Evolutionary conservation across 2,329 filamentous ascomycete species (phyloP), one percentile per base, ranked within the genome.

Genomic region (Xylariaceae sp.): DNA sequence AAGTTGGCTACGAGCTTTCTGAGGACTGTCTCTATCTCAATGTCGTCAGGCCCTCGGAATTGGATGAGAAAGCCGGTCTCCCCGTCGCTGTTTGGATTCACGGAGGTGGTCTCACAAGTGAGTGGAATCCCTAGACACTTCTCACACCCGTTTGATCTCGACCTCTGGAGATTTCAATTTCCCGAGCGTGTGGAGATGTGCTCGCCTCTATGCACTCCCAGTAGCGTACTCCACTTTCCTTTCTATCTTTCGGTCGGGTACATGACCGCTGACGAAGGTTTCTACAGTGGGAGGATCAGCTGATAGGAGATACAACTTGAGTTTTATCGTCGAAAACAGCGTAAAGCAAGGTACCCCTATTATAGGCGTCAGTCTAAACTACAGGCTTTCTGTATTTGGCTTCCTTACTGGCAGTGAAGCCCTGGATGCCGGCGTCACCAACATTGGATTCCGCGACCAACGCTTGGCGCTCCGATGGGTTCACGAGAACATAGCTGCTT

Each of bases 71-170:
- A 33, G 61, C 57, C 24, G 48, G 56, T 8, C 61, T 69, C 19
- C 85, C 85, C 0, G 81, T 87, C 4, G 78, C 76, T 5, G 78
- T 87, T 0, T 87, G 84, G 83, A 84, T 87, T 46, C 79, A 86
- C 62, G 78, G 78, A 1, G 73, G 73, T 16, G 73, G 67, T 6
- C 67, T 70, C 17, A 55, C 52, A 39, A 56, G 39, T 41, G 21
- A 41, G 39, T 41, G 4, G 16, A 5, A 14, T 21, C 21, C 21
- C 17, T 9, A 9, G 6, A 8, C 17, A 4, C 7, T 21, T 24
- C 28, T 31, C 12, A 12, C 28, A 6, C n/a, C n/a, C n/a, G n/a
- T n/a, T n/a, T n/a, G n/a, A n/a, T n/a, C n/a, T n/a, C n/a, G n/a
- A n/a, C n/a, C n/a, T n/a, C n/a, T n/a, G n/a, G n/a, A n/a, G n/a